Conservation (phyloP, 257 asterid genomes). For the Ilex aquifolium region DNA sequence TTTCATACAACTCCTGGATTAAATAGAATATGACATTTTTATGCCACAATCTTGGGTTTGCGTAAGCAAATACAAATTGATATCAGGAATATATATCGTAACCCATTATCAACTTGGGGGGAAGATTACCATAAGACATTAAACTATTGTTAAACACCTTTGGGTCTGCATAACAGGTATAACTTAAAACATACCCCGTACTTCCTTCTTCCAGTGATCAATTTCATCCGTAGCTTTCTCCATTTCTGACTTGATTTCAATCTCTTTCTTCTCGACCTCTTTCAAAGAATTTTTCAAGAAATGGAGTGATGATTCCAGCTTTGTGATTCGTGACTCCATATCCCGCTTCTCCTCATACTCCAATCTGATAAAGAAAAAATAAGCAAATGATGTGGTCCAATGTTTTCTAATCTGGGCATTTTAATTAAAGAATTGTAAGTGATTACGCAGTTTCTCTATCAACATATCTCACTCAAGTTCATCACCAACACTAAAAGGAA, state of each 20-base stretch:
- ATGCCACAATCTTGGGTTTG: no score
- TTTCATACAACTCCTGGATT: no score
- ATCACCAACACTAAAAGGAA: not conserved
- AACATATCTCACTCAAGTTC: not conserved
- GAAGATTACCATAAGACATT: no score
- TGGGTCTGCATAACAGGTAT: no score
- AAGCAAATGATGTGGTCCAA: conserved; percentile 10
- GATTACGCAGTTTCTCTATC: not conserved
- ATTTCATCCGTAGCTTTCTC: conserved; percentile 64
- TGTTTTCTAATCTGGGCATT: not conserved
- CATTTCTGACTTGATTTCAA: conserved; percentile 48
- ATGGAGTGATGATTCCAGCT: conserved; percentile 62
- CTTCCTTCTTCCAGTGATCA: conserved; percentile 52
- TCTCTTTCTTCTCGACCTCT: conserved; percentile 58
- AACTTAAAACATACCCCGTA: conserved; percentile 62
- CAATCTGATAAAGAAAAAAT: conserved; percentile 45
- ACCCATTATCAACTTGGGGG: no score
- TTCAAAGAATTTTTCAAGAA: conserved; percentile 46
- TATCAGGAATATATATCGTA: no score
- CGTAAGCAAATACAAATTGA: no score
- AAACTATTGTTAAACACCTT: no score
- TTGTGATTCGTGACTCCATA: conserved; percentile 72
- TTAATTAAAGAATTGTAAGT: not conserved
- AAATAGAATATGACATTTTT: no score
- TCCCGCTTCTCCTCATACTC: conserved; percentile 93